Conservation (phyloP, 805 yeast genomes). For the Cyberlindnera amylophila region DNA sequence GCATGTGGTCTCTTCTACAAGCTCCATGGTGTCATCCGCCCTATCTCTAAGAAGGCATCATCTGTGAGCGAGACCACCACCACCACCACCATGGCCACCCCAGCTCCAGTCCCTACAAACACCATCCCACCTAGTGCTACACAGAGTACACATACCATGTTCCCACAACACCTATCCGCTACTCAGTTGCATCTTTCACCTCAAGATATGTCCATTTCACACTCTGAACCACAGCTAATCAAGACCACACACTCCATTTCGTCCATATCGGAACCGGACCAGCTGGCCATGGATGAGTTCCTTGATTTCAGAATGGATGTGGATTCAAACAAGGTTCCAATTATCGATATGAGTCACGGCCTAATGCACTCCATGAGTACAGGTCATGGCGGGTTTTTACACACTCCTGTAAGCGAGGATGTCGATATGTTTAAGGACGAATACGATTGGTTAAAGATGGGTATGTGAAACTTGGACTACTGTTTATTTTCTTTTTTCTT, state of each 20-base stretch:
- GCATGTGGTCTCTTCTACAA: slow-evolving; percentile 94
- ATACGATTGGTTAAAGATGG: slow-evolving; percentile 25
- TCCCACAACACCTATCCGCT: slow-evolving; percentile 6
- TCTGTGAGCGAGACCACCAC: slow-evolving; percentile 2
- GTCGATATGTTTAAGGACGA: slow-evolving; percentile 19
- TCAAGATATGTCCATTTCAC: not conserved
- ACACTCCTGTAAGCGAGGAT: slow-evolving; percentile 6
- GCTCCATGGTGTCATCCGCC: slow-evolving; percentile 88
- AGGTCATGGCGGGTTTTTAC: slow-evolving; percentile 3
- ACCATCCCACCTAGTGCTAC: too few species aligned
- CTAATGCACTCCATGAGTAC: not conserved
- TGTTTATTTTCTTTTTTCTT: too few species aligned
- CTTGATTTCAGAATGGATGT: slow-evolving; percentile 16
- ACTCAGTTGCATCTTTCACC: slow-evolving; percentile 11
- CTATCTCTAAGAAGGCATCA: slow-evolving; percentile 31
- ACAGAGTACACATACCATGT: slow-evolving; percentile 7
- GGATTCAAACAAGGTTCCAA: slow-evolving; percentile 3
- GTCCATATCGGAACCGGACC: slow-evolving; percentile 17
- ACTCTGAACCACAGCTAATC: slow-evolving; percentile 6
- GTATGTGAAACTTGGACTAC: too few species aligned
- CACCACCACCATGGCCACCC: slow-evolving; percentile 1
- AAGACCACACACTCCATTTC: slow-evolving; percentile 14
- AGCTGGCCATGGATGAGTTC: slow-evolving; percentile 17
- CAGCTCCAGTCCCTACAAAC: slow-evolving; percentile 1
- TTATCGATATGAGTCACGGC: too few species aligned